Evolutionary conservation across 2,329 filamentous ascomycete genomes (phyloP), one percentile per base, ranked within the genome.

Genomic region (Fusarium oligoseptatum): DNA sequence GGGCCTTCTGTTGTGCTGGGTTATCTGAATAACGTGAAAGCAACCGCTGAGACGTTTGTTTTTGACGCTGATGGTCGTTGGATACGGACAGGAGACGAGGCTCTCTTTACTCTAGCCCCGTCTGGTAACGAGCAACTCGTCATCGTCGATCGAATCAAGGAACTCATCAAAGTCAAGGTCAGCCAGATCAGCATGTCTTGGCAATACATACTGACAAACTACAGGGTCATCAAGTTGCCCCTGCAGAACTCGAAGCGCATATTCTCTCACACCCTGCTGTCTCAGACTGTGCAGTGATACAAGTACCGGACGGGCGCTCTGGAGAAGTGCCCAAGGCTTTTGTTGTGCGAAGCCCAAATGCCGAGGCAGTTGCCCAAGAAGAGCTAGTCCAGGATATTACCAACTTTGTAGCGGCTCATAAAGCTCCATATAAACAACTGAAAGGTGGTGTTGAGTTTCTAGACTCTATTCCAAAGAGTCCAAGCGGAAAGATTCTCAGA

Each of bases 41-140:
- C 95, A 6, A 97, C 92, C 24, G 87, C 88, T 64, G 94, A 97
- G 80, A 96, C 95, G 0, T 98, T 94, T 78, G 78, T 91, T 1
- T 85, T 84, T 72, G 87, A 91, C 63, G 87, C 92, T 4, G 91
- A 95, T 74, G 91, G 91, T 11, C 83, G 91, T 73, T 96, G 94
- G 90, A 90, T 97, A 87, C 90, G 89, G 39, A 98, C 95, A 0
- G 95, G 95, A 11, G 95, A 98, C 78, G 94, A 97, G 80, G 94
- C 92, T 0, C 85, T 95, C 6, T 85, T 97, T 15, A 87, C 88
- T 3, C 87, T 89, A 77, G 85, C 90, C 10, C 88, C 89, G 0
- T 84, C 86, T 2, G 94, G 94, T 4, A 85, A 92, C 74, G 94
- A 97, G 82, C 95, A 98, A 79, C 81, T 98, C 58, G 92, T 94